Evolutionary conservation across 208 protist genomes (phyloP), one percentile per base, ranked within the genome.

Genomic region (Leishmania braziliensis): DNA sequence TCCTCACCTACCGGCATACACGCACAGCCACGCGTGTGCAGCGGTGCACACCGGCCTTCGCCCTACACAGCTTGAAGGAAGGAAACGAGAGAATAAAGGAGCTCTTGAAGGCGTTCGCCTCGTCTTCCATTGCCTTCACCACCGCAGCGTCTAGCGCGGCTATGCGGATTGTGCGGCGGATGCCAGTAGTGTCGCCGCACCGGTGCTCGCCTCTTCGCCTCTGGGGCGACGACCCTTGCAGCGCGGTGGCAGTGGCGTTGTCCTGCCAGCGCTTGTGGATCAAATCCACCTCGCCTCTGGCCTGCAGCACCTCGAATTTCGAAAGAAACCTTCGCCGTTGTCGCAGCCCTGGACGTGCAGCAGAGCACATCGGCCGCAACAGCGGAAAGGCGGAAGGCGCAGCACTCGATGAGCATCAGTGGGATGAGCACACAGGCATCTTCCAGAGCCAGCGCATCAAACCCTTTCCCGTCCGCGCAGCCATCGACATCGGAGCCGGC

Each of bases 401-500:
- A 36, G 18, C 69, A 4, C 26, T 14, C 20, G 16, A n/a, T 8
- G 20, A 54, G 74, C 74, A 68, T 50, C 74, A 14, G 10, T 10
- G 10, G 29, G 33, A 76, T n/a, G 51, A n/a, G 36, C 78, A 88
- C 29, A 74, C 81, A 51, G 93, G 93, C 62, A 85, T 95, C 33
- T 95, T 97, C 77, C 91, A 95, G 70, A 92, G 92, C 75, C 74
- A 91, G 14, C 89, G 94, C 78, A 80, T 96, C 39, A 97, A 97
- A 46, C 73, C 77, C 2, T 95, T 95, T 58, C 94, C 94, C n/a
- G 88, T 97, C 36, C 88, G 94, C 18, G 94, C 94, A 2, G 94
- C 94, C 26, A 95, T 97, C 43, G 94, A 97, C 73, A 95, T 97
- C 79, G 94, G 94, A 50, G 95, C 91, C 5, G 93, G 91, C 71